Evolutionary conservation across 2,329 filamentous ascomycete genomes (phyloP).

Genomic region (Didymella pinodella): DNA sequence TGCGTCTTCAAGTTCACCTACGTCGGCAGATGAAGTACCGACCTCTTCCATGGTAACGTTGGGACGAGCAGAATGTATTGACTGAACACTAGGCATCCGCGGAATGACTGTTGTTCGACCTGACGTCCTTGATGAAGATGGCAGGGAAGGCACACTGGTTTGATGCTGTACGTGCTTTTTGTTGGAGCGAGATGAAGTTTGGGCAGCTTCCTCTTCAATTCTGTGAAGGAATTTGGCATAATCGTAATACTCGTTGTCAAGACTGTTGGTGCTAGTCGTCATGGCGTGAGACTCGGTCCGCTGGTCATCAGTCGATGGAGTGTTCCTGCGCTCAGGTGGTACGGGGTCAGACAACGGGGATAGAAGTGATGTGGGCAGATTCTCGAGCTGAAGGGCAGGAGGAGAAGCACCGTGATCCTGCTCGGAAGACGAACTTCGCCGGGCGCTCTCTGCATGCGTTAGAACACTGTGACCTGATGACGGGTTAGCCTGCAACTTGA

Average conservation of each 20-base stretch:
- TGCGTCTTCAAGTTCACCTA: background rate
- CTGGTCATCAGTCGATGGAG: background rate
- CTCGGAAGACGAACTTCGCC: no score
- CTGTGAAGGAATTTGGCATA: background rate
- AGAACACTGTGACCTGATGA: no score
- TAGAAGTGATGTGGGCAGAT: background rate
- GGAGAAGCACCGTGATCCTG: no score
- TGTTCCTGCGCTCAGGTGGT: background rate
- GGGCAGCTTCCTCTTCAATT: background rate
- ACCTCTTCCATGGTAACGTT: background rate
- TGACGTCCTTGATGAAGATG: background rate
- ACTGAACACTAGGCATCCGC: background rate
- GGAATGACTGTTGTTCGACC: background rate
- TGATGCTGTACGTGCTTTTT: background rate
- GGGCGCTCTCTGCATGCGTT: no score
- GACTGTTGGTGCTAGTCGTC: background rate
- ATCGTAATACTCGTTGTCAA: no score
- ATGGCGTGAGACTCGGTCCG: background rate
- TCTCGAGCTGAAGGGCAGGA: no score
- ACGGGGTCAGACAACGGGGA: background rate
- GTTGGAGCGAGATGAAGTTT: background rate
- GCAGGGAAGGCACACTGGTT: background rate
- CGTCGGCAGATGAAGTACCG: background rate
- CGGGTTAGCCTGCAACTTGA: no score
- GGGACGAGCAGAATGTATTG: background rate